Evolutionary conservation across 768 basidiomycete species (phyloP).

Genomic region (Tylopilus cervinicoccineus): DNA sequence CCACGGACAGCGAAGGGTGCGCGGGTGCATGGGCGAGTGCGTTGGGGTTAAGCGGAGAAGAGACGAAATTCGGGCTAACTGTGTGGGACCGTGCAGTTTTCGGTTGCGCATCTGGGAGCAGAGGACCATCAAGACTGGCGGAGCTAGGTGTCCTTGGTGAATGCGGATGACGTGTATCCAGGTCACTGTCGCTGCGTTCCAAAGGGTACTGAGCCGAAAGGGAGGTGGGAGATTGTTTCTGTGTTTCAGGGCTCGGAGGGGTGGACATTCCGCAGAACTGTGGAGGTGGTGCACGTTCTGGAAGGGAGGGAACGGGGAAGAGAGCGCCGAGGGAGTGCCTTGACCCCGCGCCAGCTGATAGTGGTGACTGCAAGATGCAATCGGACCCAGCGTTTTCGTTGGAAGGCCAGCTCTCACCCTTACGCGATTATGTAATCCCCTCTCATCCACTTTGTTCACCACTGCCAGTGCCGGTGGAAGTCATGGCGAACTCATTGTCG

Average conservation of each 20-base stretch:
- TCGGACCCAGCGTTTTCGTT: neutral
- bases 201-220: neutral
- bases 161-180: neutral
- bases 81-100: conserved; percentile 25
- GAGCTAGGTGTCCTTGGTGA: conserved; percentile 23
- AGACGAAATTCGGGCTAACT: conserved; percentile 35
- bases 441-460: neutral
- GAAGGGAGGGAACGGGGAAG: neutral
- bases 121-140: conserved; percentile 28
- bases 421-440: conserved; percentile 10
- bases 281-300: conserved; percentile 3
- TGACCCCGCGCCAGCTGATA: neutral
- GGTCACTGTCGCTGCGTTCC: conserved; percentile 8
- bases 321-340: neutral
- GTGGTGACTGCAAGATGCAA: neutral
- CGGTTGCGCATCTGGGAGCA: conserved; percentile 20
- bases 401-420: conserved; percentile 5
- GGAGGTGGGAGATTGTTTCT: conserved; percentile 37
- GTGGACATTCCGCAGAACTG: conserved; percentile 24
- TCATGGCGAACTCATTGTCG: too few relatives aligned
- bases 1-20: conserved; percentile 16
- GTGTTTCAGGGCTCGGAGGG: conserved; percentile 52
- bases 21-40: conserved; percentile 12
- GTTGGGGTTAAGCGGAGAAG: conserved; percentile 53
- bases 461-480: too few relatives aligned